Base-by-base conservation (phyloP, 768 basidiomycete genomes). In the Xanthoconium purpureum region DNA sequence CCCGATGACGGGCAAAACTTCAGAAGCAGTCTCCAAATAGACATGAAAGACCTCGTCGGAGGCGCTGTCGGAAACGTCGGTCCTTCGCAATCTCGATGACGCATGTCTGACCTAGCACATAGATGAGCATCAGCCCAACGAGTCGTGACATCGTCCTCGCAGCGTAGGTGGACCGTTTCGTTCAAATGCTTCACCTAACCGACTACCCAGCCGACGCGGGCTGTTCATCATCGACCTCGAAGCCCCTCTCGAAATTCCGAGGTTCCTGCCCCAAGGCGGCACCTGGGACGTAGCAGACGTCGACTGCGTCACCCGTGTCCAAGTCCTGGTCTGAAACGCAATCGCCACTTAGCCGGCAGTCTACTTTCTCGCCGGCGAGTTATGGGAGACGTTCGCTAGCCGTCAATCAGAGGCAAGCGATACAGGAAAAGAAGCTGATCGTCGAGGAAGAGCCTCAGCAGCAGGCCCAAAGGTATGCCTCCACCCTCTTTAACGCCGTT, bases 171-270 rank as follows among this genome's bases (percentile, higher is more conserved):
- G 46, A 29, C 29, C 42, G 46, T 35, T 10, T 43, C 28, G 3
- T 14, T 15, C 28, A 3, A n/a, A n/a, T n/a, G n/a, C n/a, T 17
- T 12, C 47, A 36, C 17, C 28, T 29, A 35, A 28, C 44, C 59
- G 42, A 59, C 18, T 8, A 1, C 46, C 9, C 65, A 86, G 85
- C 18, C 88, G 95, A 6, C 86, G 93, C 54, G 96, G 96, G 0
- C 78, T 99, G 15, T 98, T 91, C 69, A 94, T 98, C 55, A 91
- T 99, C 57, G 97, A 98, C 76, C 79, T 99, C 17, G 87, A 94
- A 58, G 83, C 89, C 13, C 92, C 93, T 1, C 77, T 91, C 17
- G 85, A 91, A 59, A 81, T 94, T 0, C 97, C 97, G 24, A 82
- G 96, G 13, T 98, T 96, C 68, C 80, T 99, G 10, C 96, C 96